Evolutionary conservation across 495 filamentous ascomycete genomes (phyloP), one percentile per base, ranked within the genome.

Genomic region (Aspergillus incahuasiensis): DNA sequence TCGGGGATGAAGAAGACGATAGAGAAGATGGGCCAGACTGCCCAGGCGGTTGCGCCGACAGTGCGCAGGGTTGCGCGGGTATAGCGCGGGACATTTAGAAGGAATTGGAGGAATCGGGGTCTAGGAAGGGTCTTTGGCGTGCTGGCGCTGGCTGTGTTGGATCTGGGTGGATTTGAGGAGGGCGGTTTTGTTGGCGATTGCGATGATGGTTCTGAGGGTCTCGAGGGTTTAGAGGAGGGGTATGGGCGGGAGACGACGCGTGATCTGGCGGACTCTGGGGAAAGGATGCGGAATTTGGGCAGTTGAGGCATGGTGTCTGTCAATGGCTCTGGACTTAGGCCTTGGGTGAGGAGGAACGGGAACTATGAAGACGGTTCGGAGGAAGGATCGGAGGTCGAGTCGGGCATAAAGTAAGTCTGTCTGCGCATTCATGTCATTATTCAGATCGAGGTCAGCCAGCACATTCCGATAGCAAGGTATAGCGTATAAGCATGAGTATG

Each of bases 1-100:
- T 78, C 74, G 47, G 83, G 81, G 71, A 89, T 80, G 71, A 82
- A 85, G 41, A 86, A 76, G 21, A 80, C 65, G 24, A 86, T 79
- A 1, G 87, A 87, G 24, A 89, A 61, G 69, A 84, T 76, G 28
- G 85, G 81, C 24, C 77, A 75, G 56, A 83, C 72, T 54, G 77
- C 66, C 60, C 85, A 70, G 40, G 83, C 71, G 30, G 61, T 49
- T 54, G 77, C 66, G 61, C 85, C 70, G 40, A 83, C 71, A 28
- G 61, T 49, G 55, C 66, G 68, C 47, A 70, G 57, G 56, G 63
- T 54, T 22, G 62, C 39, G 30, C 63, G 70, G 41, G 70, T 30
- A 13, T 68, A 59, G 19, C 30, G 30, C 5, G 75, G 72, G 63
- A 74, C 63, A 35, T 68, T n/a, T 19, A 67, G 52, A 54, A 68